phyloP scores from a whole-genome alignment of 495 filamentous ascomycete genomes.

The Staphylotrichum longicolle region DNA sequence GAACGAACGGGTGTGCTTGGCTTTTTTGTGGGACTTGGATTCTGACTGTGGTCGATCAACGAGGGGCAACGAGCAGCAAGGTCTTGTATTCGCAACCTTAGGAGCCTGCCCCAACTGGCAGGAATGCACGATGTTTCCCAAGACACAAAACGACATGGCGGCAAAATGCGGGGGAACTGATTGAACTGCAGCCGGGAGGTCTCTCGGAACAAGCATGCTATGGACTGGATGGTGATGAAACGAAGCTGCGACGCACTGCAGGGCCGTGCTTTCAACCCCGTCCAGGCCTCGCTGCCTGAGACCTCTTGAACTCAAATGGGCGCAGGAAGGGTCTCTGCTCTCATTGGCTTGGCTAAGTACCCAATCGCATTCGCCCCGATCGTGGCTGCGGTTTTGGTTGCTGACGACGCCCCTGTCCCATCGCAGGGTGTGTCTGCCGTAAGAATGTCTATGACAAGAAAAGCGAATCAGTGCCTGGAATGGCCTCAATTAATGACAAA shows the following conservation, averaged over 20 bases:
- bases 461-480: no score
- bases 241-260: constrained; percentile 28
- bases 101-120: no score
- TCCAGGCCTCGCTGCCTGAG: not conserved
- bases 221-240: constrained; percentile 33
- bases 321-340: not conserved
- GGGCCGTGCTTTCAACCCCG: not conserved
- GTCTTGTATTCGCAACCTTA: no score
- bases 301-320: not conserved
- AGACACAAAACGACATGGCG: not conserved
- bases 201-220: no score
- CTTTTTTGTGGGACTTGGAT: no score
- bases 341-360: not conserved
- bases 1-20: no score
- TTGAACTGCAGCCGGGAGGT: not conserved
- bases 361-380: not conserved
- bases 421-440: no score
- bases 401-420: not conserved
- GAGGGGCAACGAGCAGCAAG: no score
- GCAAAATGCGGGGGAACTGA: constrained; percentile 15
- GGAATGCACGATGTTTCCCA: no score
- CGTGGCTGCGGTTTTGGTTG: not conserved
- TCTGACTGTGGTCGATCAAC: no score
- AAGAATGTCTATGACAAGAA: no score
- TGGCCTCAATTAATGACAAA: not conserved